Percentiles rank a stretch among this genome's conserved stretches.
Conservation (phyloP, 495 filamentous ascomycete genomes). For the Massariosphaeria phaeospora region DNA sequence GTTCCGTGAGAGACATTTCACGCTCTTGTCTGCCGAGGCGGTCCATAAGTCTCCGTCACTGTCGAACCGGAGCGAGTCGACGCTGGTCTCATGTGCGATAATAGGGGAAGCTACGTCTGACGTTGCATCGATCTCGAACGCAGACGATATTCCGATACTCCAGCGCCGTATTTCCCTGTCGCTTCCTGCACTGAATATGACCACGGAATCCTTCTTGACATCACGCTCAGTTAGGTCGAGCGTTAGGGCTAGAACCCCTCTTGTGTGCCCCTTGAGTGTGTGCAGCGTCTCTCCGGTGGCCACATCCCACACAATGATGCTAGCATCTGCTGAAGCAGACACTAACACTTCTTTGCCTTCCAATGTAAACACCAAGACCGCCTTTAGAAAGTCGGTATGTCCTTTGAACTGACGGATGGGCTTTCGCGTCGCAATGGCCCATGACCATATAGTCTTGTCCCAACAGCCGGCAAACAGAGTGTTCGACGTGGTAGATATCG, state of each 20-base stretch:
- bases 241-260: slow-evolving; percentile 69
- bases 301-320: slow-evolving; percentile 78
- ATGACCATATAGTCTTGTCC: slow-evolving; percentile 88
- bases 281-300: slow-evolving; percentile 61
- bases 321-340: slow-evolving; percentile 80
- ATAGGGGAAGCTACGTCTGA: slow-evolving; percentile 46
- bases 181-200: slow-evolving; percentile 73
- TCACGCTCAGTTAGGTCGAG: slow-evolving; percentile 55
- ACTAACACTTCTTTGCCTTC: slow-evolving; percentile 62
- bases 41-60: slow-evolving; percentile 76
- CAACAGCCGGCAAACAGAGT: slow-evolving; percentile 82
- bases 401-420: slow-evolving; percentile 59
- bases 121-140: slow-evolving; percentile 22
- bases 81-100: slow-evolving; percentile 79
- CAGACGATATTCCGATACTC: slow-evolving; percentile 43
- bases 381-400: slow-evolving; percentile 88
- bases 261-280: slow-evolving; percentile 70
- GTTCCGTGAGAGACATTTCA: slow-evolving; percentile 64
- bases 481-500: slow-evolving; percentile 51
- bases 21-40: slow-evolving; percentile 78
- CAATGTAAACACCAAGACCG: slow-evolving; percentile 49
- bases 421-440: slow-evolving; percentile 56
- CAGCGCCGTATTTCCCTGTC: slow-evolving; percentile 79
- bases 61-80: slow-evolving; percentile 69
- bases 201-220: slow-evolving; percentile 40